phyloP scores from a whole-genome alignment of 768 basidiomycete genomes.

The Obba rivulosa region DNA sequence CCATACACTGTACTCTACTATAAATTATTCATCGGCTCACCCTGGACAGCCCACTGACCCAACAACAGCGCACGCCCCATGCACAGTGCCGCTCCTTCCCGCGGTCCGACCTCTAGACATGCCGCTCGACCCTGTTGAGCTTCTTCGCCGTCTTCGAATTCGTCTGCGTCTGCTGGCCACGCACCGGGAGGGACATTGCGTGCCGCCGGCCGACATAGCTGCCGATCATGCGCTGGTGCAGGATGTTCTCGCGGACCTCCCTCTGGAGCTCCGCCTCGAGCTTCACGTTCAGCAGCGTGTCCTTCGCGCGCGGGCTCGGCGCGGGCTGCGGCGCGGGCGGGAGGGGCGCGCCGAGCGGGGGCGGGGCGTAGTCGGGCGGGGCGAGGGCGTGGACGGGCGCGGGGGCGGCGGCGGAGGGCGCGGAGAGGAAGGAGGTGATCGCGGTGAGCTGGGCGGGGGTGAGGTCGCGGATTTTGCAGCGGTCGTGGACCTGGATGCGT shows the following conservation, averaged over 20 bases:
- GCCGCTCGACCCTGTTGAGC: slow-evolving; percentile 80
- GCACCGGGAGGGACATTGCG: slow-evolving; percentile 88
- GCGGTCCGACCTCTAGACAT: slow-evolving; percentile 23
- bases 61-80: background rate
- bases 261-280: slow-evolving; percentile 86
- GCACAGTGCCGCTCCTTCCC: background rate
- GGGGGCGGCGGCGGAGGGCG: slow-evolving; percentile 69
- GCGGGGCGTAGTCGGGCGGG: slow-evolving; percentile 42
- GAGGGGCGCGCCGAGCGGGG: slow-evolving; percentile 32
- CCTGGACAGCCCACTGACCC: background rate
- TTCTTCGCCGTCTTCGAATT: slow-evolving; percentile 90
- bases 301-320: slow-evolving; percentile 23
- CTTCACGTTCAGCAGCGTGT: slow-evolving; percentile 69
- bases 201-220: slow-evolving; percentile 91
- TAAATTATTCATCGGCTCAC: slow-evolving; percentile 2
- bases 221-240: slow-evolving; percentile 89
- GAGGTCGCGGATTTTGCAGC: slow-evolving; percentile 73
- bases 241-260: slow-evolving; percentile 85
- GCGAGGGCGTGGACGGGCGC: slow-evolving; percentile 69
- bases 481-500: slow-evolving; percentile 87
- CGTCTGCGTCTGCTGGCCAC: slow-evolving; percentile 88
- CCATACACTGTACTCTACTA: slow-evolving; percentile 17
- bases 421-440: slow-evolving; percentile 91
- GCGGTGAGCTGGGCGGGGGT: slow-evolving; percentile 84
- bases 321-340: slow-evolving; percentile 22